Evolutionary conservation across 2,329 filamentous ascomycete species (phyloP).

Genomic region (Fusarium caatingaense): DNA sequence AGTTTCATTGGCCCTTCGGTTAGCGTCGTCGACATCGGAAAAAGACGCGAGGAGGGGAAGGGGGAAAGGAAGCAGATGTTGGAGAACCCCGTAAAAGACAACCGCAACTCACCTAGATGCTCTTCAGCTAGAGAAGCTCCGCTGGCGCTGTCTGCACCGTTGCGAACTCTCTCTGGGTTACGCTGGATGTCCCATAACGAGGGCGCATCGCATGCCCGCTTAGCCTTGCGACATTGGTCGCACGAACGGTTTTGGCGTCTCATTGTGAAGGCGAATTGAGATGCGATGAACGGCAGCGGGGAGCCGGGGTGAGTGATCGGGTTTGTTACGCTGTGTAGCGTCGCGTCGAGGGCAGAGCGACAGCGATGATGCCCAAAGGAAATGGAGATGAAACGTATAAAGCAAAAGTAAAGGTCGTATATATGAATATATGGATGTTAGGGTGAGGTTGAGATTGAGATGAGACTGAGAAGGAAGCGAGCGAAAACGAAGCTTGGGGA

Average conservation of each 20-base stretch:
- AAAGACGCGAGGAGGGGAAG: conserved; percentile 31
- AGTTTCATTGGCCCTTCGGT: conserved; percentile 38
- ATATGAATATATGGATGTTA: conserved; percentile 15
- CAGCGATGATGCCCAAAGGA: conserved; percentile 1
- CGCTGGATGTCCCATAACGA: conserved; percentile 47
- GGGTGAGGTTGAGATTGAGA: conserved; percentile 27
- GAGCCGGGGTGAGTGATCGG: conserved; percentile 11
- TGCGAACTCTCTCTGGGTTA: conserved; percentile 43
- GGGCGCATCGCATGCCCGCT: conserved; percentile 47
- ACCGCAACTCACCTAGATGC: conserved; percentile 42
- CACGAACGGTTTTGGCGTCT: conserved; percentile 47
- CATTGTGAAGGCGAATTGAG: conserved; percentile 29
- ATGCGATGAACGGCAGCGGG: conserved; percentile 7
- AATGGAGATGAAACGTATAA: not conserved
- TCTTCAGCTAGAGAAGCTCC: conserved; percentile 44
- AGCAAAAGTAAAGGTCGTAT: conserved; percentile 11
- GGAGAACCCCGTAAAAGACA: not conserved
- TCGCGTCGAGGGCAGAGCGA: conserved; percentile 27
- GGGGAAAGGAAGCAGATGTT: not conserved
- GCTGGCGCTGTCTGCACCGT: conserved; percentile 34
- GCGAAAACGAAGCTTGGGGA: conserved; percentile 17
- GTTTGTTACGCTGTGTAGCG: conserved; percentile 11
- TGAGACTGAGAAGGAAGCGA: conserved; percentile 18
- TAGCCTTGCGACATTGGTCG: conserved; percentile 47
- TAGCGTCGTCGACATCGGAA: conserved; percentile 36